Conservation (phyloP, 2,329 filamentous ascomycete species). For the Aureobasidium sp. region DNA sequence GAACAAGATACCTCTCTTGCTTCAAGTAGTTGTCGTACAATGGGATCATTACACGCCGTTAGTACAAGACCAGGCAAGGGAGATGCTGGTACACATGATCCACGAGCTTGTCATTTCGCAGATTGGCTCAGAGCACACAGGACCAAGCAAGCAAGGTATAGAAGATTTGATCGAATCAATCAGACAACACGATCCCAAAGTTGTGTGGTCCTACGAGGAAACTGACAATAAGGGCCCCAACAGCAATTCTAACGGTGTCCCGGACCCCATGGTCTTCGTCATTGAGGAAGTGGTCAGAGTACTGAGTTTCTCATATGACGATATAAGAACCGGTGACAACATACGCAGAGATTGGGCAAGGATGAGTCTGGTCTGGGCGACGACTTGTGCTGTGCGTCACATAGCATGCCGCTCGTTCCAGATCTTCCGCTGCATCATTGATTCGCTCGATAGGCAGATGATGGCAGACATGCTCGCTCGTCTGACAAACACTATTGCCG, state of each 20-base stretch:
- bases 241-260: constrained; percentile 68
- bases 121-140: constrained; percentile 61
- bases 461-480: constrained; percentile 92
- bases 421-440: constrained; percentile 88
- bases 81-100: constrained; percentile 96
- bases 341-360: constrained; percentile 89
- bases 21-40: constrained; percentile 86
- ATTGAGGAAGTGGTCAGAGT: constrained; percentile 75
- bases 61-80: constrained; percentile 91
- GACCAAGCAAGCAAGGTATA: constrained; percentile 63
- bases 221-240: constrained; percentile 61
- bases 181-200: constrained; percentile 70
- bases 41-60: constrained; percentile 97
- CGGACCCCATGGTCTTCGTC: constrained; percentile 76
- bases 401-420: constrained; percentile 96
- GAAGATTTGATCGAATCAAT: constrained; percentile 85
- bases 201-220: constrained; percentile 93
- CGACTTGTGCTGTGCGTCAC: constrained; percentile 89
- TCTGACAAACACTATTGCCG: constrained; percentile 92
- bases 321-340: constrained; percentile 31
- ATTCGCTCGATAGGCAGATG: constrained; percentile 85
- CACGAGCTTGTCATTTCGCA: constrained; percentile 85
- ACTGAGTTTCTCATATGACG: constrained; percentile 72
- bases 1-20: constrained; percentile 73
- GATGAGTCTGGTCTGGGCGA: constrained; percentile 88